phyloP scores from a whole-genome alignment of 1,284 basidiomycete species.

The Entoloma clypeatum region DNA sequence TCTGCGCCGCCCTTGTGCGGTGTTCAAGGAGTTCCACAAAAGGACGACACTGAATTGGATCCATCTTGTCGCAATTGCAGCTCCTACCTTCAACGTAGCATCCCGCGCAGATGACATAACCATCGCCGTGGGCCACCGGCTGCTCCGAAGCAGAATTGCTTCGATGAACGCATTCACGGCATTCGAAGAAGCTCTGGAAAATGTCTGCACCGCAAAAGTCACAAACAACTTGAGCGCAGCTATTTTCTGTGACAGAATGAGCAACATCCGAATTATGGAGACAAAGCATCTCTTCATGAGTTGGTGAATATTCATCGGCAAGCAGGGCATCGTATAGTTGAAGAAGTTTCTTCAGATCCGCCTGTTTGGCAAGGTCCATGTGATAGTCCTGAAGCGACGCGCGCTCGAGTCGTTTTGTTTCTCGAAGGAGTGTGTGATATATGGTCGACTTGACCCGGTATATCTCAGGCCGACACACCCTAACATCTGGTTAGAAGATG shows the following conservation, averaged over 20 bases:
- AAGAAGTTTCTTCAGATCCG: conserved; percentile 30
- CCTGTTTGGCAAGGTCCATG: conserved; percentile 20
- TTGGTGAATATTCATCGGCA: conserved; percentile 46
- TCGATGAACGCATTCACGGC: conserved; percentile 38
- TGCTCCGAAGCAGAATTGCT: conserved; percentile 2
- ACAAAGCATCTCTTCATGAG: conserved; percentile 29
- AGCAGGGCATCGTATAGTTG: conserved; percentile 58
- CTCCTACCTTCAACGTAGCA: conserved; percentile 73
- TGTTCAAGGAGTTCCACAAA: conserved; percentile 30
- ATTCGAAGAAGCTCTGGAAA: conserved; percentile 76
- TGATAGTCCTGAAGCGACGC: conserved; percentile 7
- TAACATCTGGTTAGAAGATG: conserved; percentile 25
- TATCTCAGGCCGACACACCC: conserved; percentile 71
- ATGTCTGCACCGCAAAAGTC: conserved; percentile 77
- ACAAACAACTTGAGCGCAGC: conserved; percentile 41
- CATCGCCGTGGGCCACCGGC: conserved; percentile 30
- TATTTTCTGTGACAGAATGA: conserved; percentile 18
- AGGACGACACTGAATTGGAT: conserved; percentile 50
- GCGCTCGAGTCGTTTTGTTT: conserved; percentile 29
- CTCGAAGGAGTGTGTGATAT: conserved; percentile 46
- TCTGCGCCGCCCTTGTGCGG: conserved; percentile 27
- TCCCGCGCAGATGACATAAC: conserved; percentile 57
- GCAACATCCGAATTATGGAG: conserved; percentile 11
- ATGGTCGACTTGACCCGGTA: conserved; percentile 68
- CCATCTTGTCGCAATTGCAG: conserved; percentile 58